phyloP scores from a whole-genome alignment of 2,329 filamentous ascomycete species.

The Diaporthe vaccinii region DNA sequence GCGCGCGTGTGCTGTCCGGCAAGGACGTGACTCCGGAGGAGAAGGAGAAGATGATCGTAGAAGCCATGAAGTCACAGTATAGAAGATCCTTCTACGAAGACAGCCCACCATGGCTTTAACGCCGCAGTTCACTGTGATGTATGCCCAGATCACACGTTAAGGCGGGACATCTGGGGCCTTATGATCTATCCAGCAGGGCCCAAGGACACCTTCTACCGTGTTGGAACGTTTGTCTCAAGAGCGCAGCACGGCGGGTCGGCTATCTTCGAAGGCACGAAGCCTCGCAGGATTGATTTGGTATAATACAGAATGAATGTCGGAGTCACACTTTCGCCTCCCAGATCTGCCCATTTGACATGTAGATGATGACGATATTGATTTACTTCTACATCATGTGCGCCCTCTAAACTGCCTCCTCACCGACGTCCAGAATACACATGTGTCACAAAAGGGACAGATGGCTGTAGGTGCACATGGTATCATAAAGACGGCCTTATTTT shows the following conservation, averaged over 20 bases:
- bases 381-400: too few relatives aligned
- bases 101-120: neutral
- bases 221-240: neutral
- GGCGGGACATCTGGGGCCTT: conserved; percentile 17
- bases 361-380: too few relatives aligned
- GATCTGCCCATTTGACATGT: neutral
- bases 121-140: neutral
- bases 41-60: rapidly evolving
- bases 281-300: neutral
- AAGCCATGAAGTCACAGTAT: neutral
- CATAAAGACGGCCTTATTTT: neutral
- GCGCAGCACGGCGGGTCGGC: neutral
- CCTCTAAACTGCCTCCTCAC: neutral
- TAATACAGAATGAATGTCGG: neutral
- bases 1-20: too few relatives aligned
- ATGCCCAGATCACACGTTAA: neutral
- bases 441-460: neutral
- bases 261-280: neutral
- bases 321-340: neutral
- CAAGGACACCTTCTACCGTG: neutral
- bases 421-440: too few relatives aligned
- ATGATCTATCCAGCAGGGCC: neutral
- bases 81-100: neutral
- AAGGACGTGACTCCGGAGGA: neutral
- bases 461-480: neutral